Evolutionary conservation across 2,329 filamentous ascomycete species (phyloP).

Genomic region (Nigrospora sphaerica): DNA sequence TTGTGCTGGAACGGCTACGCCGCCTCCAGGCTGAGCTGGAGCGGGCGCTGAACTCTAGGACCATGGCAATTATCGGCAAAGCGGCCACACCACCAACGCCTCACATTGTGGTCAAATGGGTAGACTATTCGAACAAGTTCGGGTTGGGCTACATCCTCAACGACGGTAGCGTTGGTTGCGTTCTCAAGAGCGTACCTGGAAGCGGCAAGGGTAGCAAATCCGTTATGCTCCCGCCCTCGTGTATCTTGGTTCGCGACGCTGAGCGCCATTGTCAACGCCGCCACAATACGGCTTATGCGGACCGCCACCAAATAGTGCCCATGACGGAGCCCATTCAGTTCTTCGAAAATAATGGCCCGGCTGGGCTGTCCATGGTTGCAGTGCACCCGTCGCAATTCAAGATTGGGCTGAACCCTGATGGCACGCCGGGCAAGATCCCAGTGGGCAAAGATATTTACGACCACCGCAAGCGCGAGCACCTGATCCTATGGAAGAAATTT

Average conservation of each 20-base stretch:
- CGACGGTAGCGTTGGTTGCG: conserved; percentile 72
- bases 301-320: conserved; percentile 56
- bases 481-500: conserved; percentile 67
- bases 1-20: conserved; percentile 47
- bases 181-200: conserved; percentile 47
- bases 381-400: conserved; percentile 58
- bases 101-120: conserved; percentile 70
- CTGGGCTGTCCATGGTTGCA: conserved; percentile 55
- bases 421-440: conserved; percentile 53
- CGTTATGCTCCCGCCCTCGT: conserved; percentile 58
- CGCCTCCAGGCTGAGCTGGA: conserved; percentile 55
- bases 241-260: conserved; percentile 64
- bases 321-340: conserved; percentile 63
- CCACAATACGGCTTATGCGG: conserved; percentile 45
- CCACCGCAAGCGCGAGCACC: conserved; percentile 57
- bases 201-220: conserved; percentile 41
- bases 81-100: conserved; percentile 48
- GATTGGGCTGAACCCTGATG: conserved; percentile 46
- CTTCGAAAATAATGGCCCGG: conserved; percentile 63
- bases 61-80: conserved; percentile 54
- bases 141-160: conserved; percentile 79
- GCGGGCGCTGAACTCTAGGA: conserved; percentile 54
- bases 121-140: conserved; percentile 84
- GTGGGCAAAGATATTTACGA: conserved; percentile 59
- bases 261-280: conserved; percentile 62